Percentiles rank a stretch among this genome's conserved stretches.
Conservation (phyloP, 306 rosid genomes). For the Fragaria iinumae region DNA sequence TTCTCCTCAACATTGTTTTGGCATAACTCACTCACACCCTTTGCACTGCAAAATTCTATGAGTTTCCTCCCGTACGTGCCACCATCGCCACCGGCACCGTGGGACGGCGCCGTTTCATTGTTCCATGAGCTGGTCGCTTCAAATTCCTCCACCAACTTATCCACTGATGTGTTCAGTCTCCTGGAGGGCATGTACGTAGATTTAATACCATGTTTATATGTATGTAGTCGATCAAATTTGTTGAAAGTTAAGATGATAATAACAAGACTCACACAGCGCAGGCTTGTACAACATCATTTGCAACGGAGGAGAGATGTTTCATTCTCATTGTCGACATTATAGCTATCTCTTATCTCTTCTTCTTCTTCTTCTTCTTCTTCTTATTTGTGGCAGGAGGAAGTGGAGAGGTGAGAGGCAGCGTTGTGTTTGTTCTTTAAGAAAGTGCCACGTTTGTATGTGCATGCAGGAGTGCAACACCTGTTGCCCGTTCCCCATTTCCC, state of each 20-base stretch:
- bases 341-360: not conserved
- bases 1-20: conserved; percentile 40
- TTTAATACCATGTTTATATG: not conserved
- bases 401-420: not conserved
- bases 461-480: conserved; percentile 34
- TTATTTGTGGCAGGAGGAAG: not conserved
- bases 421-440: not conserved
- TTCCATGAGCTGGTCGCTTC: conserved; percentile 52
- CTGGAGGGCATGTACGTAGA: conserved; percentile 22
- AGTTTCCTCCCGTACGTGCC: conserved; percentile 51
- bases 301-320: conserved; percentile 42
- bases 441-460: conserved; percentile 27
- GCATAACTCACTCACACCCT: conserved; percentile 42
- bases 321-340: conserved; percentile 20
- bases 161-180: conserved; percentile 47
- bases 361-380: not conserved
- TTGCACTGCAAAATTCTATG: conserved; percentile 71
- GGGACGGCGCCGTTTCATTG: not conserved
- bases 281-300: conserved; percentile 38
- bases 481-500: conserved; percentile 6
- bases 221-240: not conserved
- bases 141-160: conserved; percentile 59
- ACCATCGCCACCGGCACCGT: not conserved
- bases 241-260: not conserved
- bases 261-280: conserved; percentile 35